These are phyloP conservation scores for Aspergillus cristatus DNA, from an alignment of 495 filamentous ascomycete species.

Conservation along the genomic window DNA sequence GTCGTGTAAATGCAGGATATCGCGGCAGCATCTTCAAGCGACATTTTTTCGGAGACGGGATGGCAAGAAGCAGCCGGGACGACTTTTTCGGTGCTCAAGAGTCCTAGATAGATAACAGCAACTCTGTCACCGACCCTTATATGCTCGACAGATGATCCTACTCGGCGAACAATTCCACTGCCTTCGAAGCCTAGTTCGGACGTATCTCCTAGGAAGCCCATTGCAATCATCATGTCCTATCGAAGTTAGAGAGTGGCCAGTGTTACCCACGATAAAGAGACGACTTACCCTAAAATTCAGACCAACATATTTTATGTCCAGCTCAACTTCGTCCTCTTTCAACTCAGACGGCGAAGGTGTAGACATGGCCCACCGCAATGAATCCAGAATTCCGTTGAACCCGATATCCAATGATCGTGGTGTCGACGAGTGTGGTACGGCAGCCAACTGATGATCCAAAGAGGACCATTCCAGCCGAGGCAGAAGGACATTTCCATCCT, in stretches of 20 bases:
- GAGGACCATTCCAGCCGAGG: constrained; percentile 19
- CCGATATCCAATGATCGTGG: constrained; percentile 10
- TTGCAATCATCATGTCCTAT: constrained; percentile 33
- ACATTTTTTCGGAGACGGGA: constrained; percentile 14
- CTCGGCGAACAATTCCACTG: constrained; percentile 28
- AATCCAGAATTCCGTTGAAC: constrained; percentile 16
- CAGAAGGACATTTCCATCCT: constrained; percentile 16
- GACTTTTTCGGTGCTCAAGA: background rate
- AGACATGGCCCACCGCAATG: constrained; percentile 15
- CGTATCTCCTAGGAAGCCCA: constrained; percentile 16
- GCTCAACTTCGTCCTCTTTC: constrained; percentile 17
- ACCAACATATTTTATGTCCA: constrained; percentile 29
- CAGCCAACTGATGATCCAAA: constrained; percentile 9
- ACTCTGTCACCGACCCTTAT: constrained; percentile 34
- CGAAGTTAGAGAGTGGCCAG: too few species aligned
- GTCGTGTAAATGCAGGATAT: constrained; percentile 19
- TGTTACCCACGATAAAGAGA: too few species aligned
- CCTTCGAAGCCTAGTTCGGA: constrained; percentile 19
- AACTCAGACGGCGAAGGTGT: constrained; percentile 1
- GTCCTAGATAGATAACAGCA: constrained; percentile 6
- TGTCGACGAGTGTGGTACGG: background rate
- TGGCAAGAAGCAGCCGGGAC: constrained; percentile 5
- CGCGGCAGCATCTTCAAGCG: constrained; percentile 20
- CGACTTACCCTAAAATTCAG: constrained; percentile 33
- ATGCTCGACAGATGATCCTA: constrained; percentile 26